A percentile compares a stretch with the other conserved stretches of the same genome.
These are phyloP conservation scores for Pyricularia grisea DNA, from an alignment of 2,329 filamentous ascomycete species.

Conservation along the genomic window DNA sequence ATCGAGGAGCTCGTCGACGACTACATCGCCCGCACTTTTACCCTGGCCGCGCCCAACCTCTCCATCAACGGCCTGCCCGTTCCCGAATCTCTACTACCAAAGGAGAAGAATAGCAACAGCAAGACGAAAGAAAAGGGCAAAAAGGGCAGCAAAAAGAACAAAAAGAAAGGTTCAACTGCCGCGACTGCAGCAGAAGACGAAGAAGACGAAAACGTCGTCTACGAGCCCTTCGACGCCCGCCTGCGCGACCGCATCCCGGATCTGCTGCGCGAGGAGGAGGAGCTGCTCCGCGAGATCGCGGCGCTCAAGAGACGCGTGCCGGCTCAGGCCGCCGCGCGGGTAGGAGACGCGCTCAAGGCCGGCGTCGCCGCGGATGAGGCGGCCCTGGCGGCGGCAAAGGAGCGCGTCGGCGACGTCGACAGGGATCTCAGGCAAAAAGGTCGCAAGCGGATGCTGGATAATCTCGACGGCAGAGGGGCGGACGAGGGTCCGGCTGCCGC, in stretches of 20 bases:
- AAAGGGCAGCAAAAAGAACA: not conserved
- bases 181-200: not conserved
- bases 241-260: constrained; percentile 50
- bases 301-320: constrained; percentile 47
- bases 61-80: constrained; percentile 52
- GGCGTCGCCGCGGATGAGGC: constrained; percentile 38
- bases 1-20: constrained; percentile 53
- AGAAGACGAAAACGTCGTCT: constrained; percentile 26
- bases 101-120: constrained; percentile 2
- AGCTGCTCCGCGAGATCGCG: constrained; percentile 54
- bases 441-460: constrained; percentile 7
- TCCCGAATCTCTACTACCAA: constrained; percentile 25
- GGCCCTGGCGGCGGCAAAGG: constrained; percentile 22
- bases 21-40: constrained; percentile 55
- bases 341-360: constrained; percentile 28
- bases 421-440: constrained; percentile 10
- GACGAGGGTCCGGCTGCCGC: constrained; percentile 9
- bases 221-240: constrained; percentile 52
- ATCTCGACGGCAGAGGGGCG: constrained; percentile 9
- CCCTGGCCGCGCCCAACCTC: constrained; percentile 48
- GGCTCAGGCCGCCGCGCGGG: constrained; percentile 28
- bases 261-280: constrained; percentile 53
- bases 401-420: constrained; percentile 7
- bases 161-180: not conserved
- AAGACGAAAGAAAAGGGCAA: not conserved